Evolutionary conservation across 257 asterid genomes (phyloP), one percentile per base, ranked within the genome.

Genomic region (Capsicum baccatum): DNA sequence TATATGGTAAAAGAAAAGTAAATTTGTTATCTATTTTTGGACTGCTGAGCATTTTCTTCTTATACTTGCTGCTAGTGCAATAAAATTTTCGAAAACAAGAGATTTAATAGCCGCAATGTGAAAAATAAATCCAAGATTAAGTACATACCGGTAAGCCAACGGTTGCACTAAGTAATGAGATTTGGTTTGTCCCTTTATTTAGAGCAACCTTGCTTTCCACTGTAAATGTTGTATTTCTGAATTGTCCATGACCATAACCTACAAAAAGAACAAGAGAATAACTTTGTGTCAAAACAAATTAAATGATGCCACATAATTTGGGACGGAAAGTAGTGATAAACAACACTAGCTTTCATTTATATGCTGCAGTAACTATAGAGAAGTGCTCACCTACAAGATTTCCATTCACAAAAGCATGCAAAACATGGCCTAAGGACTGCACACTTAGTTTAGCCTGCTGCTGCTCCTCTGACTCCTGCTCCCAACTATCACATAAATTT

Each of bases 121-220:
- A 58, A 60, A 59, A 80, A 3, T 15, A 37, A 19, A 80, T 13
- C 1, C 14, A 81, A 19, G 50, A 63, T 59, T 1, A 47, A 81
- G 78, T 60, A 62, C 71, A 12, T 19, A 96, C 99, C 92, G 97
- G 98, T 79, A 93, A 78, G 47, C 99, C 99, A 89, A 96, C 93
- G 83, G 87, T 91, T 76, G 79, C 88, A 86, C 99, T 94, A 13
- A 96, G 90, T 89, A 96, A 82, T 37, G 99, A 92, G 80, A 96
- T 89, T 42, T 89, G 88, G 85, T 91, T 93, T 44, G 7, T 86
- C 79, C 97, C 98, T 50, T 81, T 79, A 9, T 81, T 80, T 63
- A 96, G 68, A 83, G 71, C 66, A 58, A 86, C 58, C 0, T 17
- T 83, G 52, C 86, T 87, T 66, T 91, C 85, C 54, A 89, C 39